phyloP scores from a whole-genome alignment of 2,329 filamentous ascomycete species.

The Colletotrichum costaricense region DNA sequence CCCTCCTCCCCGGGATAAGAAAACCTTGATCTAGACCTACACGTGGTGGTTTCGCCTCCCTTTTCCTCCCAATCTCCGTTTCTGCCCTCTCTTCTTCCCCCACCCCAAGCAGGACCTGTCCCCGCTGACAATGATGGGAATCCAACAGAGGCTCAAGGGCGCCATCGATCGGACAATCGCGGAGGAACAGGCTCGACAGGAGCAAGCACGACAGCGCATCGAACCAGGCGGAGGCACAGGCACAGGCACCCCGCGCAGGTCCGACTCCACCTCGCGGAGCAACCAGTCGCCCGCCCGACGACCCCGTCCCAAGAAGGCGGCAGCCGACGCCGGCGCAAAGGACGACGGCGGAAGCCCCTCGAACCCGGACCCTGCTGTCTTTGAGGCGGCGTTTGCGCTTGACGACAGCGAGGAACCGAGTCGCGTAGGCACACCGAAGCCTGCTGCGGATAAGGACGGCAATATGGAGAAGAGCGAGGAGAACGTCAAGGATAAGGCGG shows the following conservation, averaged over 20 bases:
- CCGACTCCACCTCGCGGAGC: conserved; percentile 48
- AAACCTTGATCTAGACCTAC: background rate
- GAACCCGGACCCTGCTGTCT: conserved; percentile 86
- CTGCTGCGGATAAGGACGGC: conserved; percentile 41
- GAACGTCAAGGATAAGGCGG: conserved; percentile 37
- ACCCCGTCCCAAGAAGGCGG: conserved; percentile 52
- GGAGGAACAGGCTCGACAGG: conserved; percentile 89
- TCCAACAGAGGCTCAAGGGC: conserved; percentile 78
- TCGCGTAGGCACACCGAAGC: conserved; percentile 68
- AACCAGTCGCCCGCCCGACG: conserved; percentile 38
- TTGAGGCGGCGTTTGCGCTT: conserved; percentile 86
- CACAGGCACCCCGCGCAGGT: conserved; percentile 36
- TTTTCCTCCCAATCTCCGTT: background rate
- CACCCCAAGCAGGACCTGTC: too few species aligned
- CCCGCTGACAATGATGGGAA: conserved; percentile 10
- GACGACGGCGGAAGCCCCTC: conserved; percentile 53
- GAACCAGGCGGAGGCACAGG: conserved; percentile 14
- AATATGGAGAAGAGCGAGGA: conserved; percentile 44
- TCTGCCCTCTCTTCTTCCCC: too few species aligned
- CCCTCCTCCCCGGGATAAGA: background rate
- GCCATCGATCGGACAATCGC: conserved; percentile 89
- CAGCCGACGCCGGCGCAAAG: conserved; percentile 39
- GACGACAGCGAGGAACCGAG: conserved; percentile 82
- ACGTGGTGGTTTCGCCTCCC: background rate
- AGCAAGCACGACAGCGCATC: conserved; percentile 46